Evolutionary conservation across 2,329 filamentous ascomycete genomes (phyloP), one percentile per base, ranked within the genome.

Genomic region (Botrytis elliptica): DNA sequence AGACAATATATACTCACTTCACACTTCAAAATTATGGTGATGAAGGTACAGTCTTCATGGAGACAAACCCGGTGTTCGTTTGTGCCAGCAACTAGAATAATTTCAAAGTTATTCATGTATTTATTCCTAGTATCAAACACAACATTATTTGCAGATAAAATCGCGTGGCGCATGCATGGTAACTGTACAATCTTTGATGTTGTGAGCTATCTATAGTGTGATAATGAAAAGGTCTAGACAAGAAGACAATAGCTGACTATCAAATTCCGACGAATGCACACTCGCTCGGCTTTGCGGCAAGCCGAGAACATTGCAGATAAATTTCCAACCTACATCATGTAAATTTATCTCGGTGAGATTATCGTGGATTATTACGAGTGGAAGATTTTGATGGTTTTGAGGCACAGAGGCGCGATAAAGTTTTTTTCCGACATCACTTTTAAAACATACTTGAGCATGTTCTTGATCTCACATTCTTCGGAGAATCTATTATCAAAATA

Each of bases 91-190:
- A 62, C 40, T 25, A 59, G 40, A 16, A 4, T 16, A 42, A 42
- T 42, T 14, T 42, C 38, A 68, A 55, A 66, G 57, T 9, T 18
- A 60, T 68, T 10, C 29, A 68, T 71, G 16, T 67, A 10, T n/a
- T 3, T 22, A 67, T 14, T 67, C 25, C 46, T 22, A 33, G 25
- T 29, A 71, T 7, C 14, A 20, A 65, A 4, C 55, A 72, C 29
- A 69, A 33, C n/a, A 59, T 69, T 57, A 46, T 46, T 59, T 42
- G 63, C 64, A 69, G 49, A 60, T 40, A 29, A 9, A 59, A 40
- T 69, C 40, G 52, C 64, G 55, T 72, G 64, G 71, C n/a, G 46
- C 33, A 38, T 68, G 52, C 71, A 60, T 60, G 71, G 63, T 52
- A 40, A 55, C 64, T 60, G 29, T 40, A 16, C 22, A 49, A 7